These are phyloP conservation scores for Crucihimalaya himalaica DNA, from an alignment of 345 rosid genomes.

Conservation along the genomic window DNA sequence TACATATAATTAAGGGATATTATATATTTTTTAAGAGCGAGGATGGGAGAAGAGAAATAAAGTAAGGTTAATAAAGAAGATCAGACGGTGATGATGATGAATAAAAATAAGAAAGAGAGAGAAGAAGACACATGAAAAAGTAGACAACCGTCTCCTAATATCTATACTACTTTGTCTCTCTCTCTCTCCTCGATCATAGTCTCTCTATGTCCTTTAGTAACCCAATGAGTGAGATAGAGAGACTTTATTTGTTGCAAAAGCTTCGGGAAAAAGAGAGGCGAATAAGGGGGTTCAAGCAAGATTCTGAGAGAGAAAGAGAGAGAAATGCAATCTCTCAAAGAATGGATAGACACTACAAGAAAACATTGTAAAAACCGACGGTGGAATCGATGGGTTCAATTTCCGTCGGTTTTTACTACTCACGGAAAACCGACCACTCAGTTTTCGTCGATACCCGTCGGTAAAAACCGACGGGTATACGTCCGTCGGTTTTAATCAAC, in stretches of 20 bases:
- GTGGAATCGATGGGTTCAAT: too few species aligned
- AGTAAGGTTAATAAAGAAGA: conserved; percentile 57
- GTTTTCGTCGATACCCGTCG: too few species aligned
- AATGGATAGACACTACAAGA: too few species aligned
- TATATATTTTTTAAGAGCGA: too few species aligned
- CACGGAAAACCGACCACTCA: too few species aligned
- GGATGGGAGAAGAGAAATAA: conserved; percentile 32
- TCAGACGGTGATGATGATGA: conserved; percentile 21
- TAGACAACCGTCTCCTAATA: conserved; percentile 61
- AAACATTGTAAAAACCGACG: too few species aligned
- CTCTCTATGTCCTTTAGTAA: conserved; percentile 34
- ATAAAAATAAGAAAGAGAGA: conserved; percentile 12
- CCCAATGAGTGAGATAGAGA: conserved; percentile 38
- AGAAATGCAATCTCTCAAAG: too few species aligned
- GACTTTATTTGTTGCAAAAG: conserved; percentile 78
- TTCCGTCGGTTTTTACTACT: too few species aligned
- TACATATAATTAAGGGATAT: too few species aligned
- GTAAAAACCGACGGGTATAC: too few species aligned
- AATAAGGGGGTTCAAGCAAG: conserved; percentile 44
- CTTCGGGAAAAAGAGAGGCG: conserved; percentile 51
- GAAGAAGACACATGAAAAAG: conserved; percentile 40
- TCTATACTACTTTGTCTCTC: conserved; percentile 37
- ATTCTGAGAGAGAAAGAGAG: conserved; percentile 38
- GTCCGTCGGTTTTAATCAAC: too few species aligned
- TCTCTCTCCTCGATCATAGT: conserved; percentile 38